Evolutionary conservation across 345 rosid genomes (phyloP), one percentile per base, ranked within the genome.

Genomic region (Camelina sativa): DNA sequence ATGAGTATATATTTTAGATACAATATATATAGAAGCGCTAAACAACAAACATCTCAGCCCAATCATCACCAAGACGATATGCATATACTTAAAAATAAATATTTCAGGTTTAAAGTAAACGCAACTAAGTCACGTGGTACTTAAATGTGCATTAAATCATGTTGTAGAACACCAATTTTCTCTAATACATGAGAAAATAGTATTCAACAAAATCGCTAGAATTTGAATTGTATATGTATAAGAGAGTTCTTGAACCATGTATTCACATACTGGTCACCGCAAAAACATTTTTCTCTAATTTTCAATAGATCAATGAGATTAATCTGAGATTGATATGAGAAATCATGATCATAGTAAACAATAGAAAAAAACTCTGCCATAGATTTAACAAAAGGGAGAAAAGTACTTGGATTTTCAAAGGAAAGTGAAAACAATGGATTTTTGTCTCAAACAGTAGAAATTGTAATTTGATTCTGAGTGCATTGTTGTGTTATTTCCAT

Each of bases 401-500:
- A 59, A 25, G 34, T n/a, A 15, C 63, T 71, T 71, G 7, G 47
- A 60, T 22, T 15, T 62, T 7, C 13, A 22, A 11, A 40, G 41
- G 50, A 62, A 15, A 54, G n/a, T 13, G 34, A 66, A 44, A 19
- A n/a, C 6, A 2, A 16, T 48, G 10, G 69, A 25, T 46, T 62
- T 62, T 51, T 0, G 15, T 51, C 6, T 38, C 12, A 71, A 60
- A 9, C 17, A 17, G 19, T 62, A 38, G 53, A 62, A 16, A 62
- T 37, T 40, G 2, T 2, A 34, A 12, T 52, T 46, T 46, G 4
- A 52, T 52, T n/a, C 20, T 4, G 68, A 38, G 19, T 72, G 46
- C 53, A 2, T 62, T 30, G 25, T 71, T 72, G 8, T 72, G 62
- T 62, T 54, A 62, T n/a, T 40, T 20, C 30, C 17, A 2, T 41